Evolutionary conservation across 176 grass and related monocot species (phyloP).

Genomic region (Areca catechu): DNA sequence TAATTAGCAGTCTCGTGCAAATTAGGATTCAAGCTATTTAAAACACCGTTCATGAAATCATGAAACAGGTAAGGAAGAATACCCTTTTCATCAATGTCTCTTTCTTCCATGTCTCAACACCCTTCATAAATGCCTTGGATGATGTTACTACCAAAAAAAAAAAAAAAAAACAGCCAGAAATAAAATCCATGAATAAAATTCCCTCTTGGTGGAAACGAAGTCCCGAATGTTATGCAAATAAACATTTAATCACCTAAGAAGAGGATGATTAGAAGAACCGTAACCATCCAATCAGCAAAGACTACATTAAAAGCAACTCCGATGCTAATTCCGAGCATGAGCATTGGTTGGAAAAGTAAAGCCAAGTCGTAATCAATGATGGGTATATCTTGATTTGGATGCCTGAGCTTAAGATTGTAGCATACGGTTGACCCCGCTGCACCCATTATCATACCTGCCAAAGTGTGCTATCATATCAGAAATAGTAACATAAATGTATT

Average conservation of each 20-base stretch:
- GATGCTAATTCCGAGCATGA: slow-evolving; percentile 12
- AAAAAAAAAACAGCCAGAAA: background rate
- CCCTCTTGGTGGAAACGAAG: background rate
- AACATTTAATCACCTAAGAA: slow-evolving; percentile 6
- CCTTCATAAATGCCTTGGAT: slow-evolving; percentile 7
- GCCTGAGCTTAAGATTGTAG: slow-evolving; percentile 18
- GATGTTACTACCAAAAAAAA: slow-evolving; percentile 12
- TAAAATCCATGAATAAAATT: too few relatives aligned
- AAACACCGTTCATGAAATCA: background rate
- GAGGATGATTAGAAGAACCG: slow-evolving; percentile 12
- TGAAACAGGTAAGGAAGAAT: background rate
- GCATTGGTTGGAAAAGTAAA: slow-evolving; percentile 21
- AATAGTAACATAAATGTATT: too few relatives aligned
- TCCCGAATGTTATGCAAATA: background rate
- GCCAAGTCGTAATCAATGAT: slow-evolving; percentile 18
- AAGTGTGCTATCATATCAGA: too few relatives aligned
- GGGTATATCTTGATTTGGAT: slow-evolving; percentile 11
- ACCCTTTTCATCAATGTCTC: slow-evolving; percentile 16
- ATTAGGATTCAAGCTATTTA: background rate
- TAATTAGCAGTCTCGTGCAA: background rate
- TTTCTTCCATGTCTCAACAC: slow-evolving; percentile 17
- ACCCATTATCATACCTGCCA: slow-evolving; percentile 19
- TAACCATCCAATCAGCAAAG: slow-evolving; percentile 22
- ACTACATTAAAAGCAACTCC: slow-evolving; percentile 14
- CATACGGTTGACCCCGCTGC: slow-evolving; percentile 14